Base-by-base conservation (phyloP, 164 flowering plant genomes). In the Aristolochia californica region DNA sequence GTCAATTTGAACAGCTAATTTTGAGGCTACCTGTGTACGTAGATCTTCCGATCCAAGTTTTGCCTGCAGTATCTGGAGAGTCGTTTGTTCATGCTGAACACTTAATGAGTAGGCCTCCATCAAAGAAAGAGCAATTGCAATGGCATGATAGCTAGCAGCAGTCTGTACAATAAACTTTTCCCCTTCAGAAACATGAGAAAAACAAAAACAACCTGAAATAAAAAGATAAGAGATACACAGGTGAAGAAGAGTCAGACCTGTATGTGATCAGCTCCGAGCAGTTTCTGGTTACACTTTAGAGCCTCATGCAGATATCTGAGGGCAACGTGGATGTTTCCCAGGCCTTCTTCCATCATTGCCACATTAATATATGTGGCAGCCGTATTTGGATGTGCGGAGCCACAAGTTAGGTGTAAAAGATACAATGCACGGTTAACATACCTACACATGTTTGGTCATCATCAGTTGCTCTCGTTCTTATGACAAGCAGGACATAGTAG, bases 301-400 rank as follows among this genome's bases (percentile, higher is more conserved):
- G 96, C 96, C 77, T 91, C 91, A 57, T 91, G 98, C 47, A 91
- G 83, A 70, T 88, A 91, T 62, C 98, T 78, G 44, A 91, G 86
- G 49, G 98, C 98, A 68, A 88, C 79, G 74, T 90, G 95, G 56
- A 81, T 79, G 67, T 90, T 87, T 8, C 97, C 95, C 66, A 90
- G 67, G 62, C 97, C 95, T 83, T 91, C 98, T 73, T 91, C 98
- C 98, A 91, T 91, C 98, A 91, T 88, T 63, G 98, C 96, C 43
- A 88, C 95, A 62, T 90, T 90, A n/a, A 90, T 90, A 45, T 87
- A 90, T 5, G 97, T 90, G 52, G 97, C 97, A 70, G 97, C 97
- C 40, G 97, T 90, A 43, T 90, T 87, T 68, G 97, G 97, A 68
- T 90, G 97, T 48, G 97, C 83, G 23, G 91, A 87, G 15, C 98